A percentile compares a stretch with the other conserved stretches of the same genome.
Evolutionary conservation across 345 rosid species (phyloP).

Genomic region (Corchorus capsularis): DNA sequence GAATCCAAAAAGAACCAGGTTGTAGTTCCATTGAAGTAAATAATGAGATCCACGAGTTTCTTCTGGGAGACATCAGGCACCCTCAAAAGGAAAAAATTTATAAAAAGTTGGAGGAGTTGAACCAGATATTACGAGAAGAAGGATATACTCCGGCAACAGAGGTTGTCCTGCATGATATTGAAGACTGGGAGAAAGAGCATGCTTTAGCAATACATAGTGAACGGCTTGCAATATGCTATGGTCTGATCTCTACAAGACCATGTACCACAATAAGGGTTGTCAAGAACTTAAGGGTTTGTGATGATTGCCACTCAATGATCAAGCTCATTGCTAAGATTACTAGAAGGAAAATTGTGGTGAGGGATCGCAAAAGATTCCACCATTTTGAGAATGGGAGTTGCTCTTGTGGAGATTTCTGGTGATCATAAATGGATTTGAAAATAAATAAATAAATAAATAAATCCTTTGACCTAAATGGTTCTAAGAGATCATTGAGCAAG

Average conservation of each 20-base stretch:
- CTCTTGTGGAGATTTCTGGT: conserved; percentile 47
- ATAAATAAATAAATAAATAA: no score
- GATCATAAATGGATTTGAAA: background rate
- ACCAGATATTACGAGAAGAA: conserved; percentile 32
- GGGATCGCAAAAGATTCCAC: conserved; percentile 48
- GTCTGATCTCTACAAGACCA: conserved; percentile 40
- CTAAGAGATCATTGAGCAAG: background rate
- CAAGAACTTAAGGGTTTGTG: conserved; percentile 40
- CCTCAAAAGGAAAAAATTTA: conserved; percentile 54
- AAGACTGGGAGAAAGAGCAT: conserved; percentile 41
- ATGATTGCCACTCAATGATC: conserved; percentile 44
- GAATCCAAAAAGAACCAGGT: conserved; percentile 66
- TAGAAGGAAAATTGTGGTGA: conserved; percentile 38
- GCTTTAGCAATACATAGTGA: conserved; percentile 42
- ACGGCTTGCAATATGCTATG: conserved; percentile 45
- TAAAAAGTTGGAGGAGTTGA: conserved; percentile 54
- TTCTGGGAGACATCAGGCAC: conserved; percentile 53
- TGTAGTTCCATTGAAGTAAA: conserved; percentile 63
- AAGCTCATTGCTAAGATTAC: conserved; percentile 38
- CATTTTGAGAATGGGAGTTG: conserved; percentile 41
- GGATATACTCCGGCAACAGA: conserved; percentile 42
- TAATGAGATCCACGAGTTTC: conserved; percentile 58
- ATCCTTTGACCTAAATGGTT: no score
- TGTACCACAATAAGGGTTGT: conserved; percentile 36
- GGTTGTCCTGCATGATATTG: conserved; percentile 40